phyloP scores from a whole-genome alignment of 129 eudicot species.

The Saposhnikovia divaricata region DNA sequence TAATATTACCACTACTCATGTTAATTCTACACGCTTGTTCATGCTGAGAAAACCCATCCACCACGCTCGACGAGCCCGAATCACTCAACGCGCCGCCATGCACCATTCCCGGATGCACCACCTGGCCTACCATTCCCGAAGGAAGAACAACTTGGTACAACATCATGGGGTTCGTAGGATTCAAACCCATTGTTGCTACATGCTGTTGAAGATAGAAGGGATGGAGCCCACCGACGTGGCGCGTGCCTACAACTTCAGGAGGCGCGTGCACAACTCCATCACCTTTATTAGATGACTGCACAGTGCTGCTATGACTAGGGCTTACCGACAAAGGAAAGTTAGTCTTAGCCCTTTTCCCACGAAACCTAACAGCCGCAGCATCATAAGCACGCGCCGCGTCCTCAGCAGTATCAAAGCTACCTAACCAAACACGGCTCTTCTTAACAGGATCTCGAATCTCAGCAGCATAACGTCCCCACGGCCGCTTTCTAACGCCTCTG shows the following conservation, averaged over 20 bases:
- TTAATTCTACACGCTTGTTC: background rate
- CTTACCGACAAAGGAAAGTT: background rate
- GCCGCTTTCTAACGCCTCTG: constrained; percentile 9
- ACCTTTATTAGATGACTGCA: background rate
- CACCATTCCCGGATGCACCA: background rate
- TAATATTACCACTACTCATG: background rate
- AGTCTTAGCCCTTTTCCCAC: constrained; percentile 1
- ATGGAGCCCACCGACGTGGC: background rate
- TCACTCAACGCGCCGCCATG: constrained; percentile 6
- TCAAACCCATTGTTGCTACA: background rate
- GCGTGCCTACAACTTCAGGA: background rate
- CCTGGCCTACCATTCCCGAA: background rate
- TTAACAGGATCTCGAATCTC: constrained; percentile 6
- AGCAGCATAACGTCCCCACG: constrained; percentile 8
- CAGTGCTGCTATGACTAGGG: background rate
- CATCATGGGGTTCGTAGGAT: background rate
- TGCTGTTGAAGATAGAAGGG: background rate
- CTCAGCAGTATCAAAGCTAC: constrained; percentile 2
- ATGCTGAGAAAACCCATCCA: background rate
- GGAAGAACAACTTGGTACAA: background rate
- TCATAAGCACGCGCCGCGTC: constrained; percentile 12
- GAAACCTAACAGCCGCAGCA: background rate
- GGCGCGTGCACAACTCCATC: background rate
- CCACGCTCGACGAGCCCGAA: background rate
- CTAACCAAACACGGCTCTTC: constrained; percentile 6